Percentiles rank a stretch among this genome's conserved stretches.
phyloP scores from a whole-genome alignment of 768 basidiomycete genomes.

The Melanogaster broomeanus region DNA sequence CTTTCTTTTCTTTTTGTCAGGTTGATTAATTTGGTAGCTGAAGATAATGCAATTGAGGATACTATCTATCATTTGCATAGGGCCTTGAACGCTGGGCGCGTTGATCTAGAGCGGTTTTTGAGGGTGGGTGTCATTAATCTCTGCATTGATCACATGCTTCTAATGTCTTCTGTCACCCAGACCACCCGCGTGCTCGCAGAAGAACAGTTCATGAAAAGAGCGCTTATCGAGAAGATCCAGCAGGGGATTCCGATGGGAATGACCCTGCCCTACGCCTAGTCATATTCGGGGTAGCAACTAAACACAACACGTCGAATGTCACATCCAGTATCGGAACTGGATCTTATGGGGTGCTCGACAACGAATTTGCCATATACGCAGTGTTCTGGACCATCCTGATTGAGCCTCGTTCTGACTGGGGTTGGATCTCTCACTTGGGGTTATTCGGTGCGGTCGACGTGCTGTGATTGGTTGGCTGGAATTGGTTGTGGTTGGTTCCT shows the following conservation, averaged over 20 bases:
- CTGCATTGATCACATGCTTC: conserved; percentile 14
- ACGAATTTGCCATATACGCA: conserved; percentile 38
- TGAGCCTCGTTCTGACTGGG: conserved; percentile 23
- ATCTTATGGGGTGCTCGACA: conserved; percentile 36
- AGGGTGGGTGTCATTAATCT: conserved; percentile 56
- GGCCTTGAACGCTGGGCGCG: conserved; percentile 85
- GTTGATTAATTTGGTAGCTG: conserved; percentile 95
- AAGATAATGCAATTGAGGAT: conserved; percentile 98
- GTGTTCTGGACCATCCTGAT: conserved; percentile 31
- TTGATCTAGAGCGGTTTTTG: conserved; percentile 93
- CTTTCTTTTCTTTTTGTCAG: conserved; percentile 41
- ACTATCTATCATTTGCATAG: conserved; percentile 96
- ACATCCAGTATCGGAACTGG: conserved; percentile 26
- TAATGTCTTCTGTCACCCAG: conserved; percentile 40
- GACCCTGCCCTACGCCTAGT: conserved; percentile 40
- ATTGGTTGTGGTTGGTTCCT: conserved; percentile 30
- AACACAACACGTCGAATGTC: conserved; percentile 23
- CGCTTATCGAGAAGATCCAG: conserved; percentile 89
- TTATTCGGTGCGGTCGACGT: conserved; percentile 12
- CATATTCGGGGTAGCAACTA: conserved; percentile 37
- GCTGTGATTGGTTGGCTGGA: conserved; percentile 26
- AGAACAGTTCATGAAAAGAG: conserved; percentile 97
- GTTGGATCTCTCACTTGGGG: conserved; percentile 16
- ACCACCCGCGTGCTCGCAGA: conserved; percentile 85
- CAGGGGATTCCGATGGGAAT: conserved; percentile 54